phyloP scores from a whole-genome alignment of 805 yeast genomes.

The Saturnispora saitoi region DNA sequence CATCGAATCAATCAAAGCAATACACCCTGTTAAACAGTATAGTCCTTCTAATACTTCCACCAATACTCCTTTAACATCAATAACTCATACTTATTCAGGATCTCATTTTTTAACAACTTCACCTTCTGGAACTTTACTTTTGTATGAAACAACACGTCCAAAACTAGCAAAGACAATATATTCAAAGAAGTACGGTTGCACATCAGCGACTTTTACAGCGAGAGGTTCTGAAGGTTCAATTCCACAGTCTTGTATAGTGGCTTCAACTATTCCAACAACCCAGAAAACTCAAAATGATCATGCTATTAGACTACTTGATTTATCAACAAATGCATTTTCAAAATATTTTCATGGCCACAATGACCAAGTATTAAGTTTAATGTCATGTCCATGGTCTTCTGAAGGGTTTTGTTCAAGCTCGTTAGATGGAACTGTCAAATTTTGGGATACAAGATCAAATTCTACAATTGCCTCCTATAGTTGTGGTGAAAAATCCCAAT shows the following conservation, averaged over 20 bases:
- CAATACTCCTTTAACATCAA: slow-evolving; percentile 2
- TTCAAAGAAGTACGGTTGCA: slow-evolving; percentile 89
- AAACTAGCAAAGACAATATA: slow-evolving; percentile 57
- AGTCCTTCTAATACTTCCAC: background rate
- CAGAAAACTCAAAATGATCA: slow-evolving; percentile 40
- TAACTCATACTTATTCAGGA: slow-evolving; percentile 5
- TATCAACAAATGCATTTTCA: slow-evolving; percentile 69
- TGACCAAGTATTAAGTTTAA: slow-evolving; percentile 57
- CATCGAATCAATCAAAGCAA: background rate
- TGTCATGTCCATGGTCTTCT: slow-evolving; percentile 46
- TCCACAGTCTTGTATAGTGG: slow-evolving; percentile 56
- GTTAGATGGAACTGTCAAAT: slow-evolving; percentile 66
- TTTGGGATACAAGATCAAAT: slow-evolving; percentile 78
- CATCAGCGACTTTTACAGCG: slow-evolving; percentile 67
- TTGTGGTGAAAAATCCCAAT: background rate
- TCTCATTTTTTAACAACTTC: slow-evolving; percentile 57
- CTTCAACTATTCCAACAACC: slow-evolving; percentile 52
- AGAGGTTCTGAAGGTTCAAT: slow-evolving; percentile 42
- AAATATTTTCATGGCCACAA: slow-evolving; percentile 87
- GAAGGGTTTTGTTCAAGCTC: slow-evolving; percentile 45
- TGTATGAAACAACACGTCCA: slow-evolving; percentile 71
- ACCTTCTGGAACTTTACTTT: slow-evolving; percentile 71
- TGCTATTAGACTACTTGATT: slow-evolving; percentile 63
- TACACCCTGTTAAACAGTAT: slow-evolving; percentile 1
- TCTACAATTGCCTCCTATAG: slow-evolving; percentile 52